Evolutionary conservation across 2,329 filamentous ascomycete species (phyloP), one percentile per base, ranked within the genome.

Genomic region (Chrysosphaeria jannelii): DNA sequence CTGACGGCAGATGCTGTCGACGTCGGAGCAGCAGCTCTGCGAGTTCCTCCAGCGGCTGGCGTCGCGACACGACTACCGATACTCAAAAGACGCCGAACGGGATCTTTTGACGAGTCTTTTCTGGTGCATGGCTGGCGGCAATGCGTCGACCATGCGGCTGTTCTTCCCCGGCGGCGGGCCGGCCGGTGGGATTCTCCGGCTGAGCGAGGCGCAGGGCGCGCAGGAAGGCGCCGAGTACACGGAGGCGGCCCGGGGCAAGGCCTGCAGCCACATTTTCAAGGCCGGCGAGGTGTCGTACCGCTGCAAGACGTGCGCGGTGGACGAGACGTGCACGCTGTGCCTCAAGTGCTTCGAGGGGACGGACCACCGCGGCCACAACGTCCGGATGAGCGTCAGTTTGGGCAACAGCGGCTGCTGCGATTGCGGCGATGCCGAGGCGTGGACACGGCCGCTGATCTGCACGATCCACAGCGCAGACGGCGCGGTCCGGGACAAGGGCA

Each of bases 251-350:
- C 64, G 76, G 33, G 85, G 88, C 26, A 88, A 88, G 44, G 68
- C 78, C 22, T 97, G 85, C 41, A 88, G 85, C 4, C 88, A 97
- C 48, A 93, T 97, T 30, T 90, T 97, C 55, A 81, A 81, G 45
- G 57, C 62, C 9, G 85, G 81, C 23, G 85, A 97, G 49, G 79
- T 78, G 27, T 81, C 76, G 28, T 97, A 93, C 42, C 60, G 70
- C 35, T 97, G 85, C 53, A 71, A 78, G 35, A 93, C 81, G 7
- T 97, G 85, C 44, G 76, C 76, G 22, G 65, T 70, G 21, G 88
- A 97, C 43, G 81, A 91, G 32, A 93, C 85, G 1, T 93, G 81
- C 44, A 81, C 85, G 23, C 57, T 97, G 10, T 97, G 85, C 47
- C 76, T 74, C 37, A 67, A 69, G 33, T 97, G 85, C 46, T 97